Percentiles rank a stretch among this genome's conserved stretches.
phyloP scores from a whole-genome alignment of 139 green algal species.

The Picochlorum sp. region DNA sequence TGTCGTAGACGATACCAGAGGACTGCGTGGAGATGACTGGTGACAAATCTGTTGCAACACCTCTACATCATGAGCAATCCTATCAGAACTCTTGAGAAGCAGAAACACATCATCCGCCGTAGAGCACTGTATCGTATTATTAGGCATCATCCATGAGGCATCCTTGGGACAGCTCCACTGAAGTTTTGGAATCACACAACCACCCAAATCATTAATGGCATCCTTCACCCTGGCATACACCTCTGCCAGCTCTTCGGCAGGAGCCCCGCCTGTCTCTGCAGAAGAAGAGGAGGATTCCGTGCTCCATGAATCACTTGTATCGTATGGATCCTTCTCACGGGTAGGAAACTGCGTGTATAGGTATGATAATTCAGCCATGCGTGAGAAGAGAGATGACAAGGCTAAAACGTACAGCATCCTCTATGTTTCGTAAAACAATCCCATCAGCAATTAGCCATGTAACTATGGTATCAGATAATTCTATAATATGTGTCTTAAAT shows the following conservation, averaged over 20 bases:
- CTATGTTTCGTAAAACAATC: conserved; percentile 34
- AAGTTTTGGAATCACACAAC: conserved; percentile 76
- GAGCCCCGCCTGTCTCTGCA: neutral
- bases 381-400: neutral
- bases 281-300: neutral
- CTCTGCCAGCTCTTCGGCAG: conserved; percentile 13
- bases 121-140: conserved; percentile 43
- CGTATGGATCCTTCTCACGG: neutral
- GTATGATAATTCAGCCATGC: too few relatives aligned
- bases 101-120: conserved; percentile 74
- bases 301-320: too few relatives aligned
- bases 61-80: conserved; percentile 70
- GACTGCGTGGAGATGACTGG: neutral
- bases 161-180: conserved; percentile 89
- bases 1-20: too few relatives aligned
- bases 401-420: conserved; percentile 29
- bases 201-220: conserved; percentile 59
- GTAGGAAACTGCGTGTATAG: too few relatives aligned
- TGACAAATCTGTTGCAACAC: neutral
- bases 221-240: conserved; percentile 30
- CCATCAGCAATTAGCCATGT: conserved; percentile 58
- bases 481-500: conserved; percentile 31
- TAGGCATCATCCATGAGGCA: conserved; percentile 67
- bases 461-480: conserved; percentile 40
- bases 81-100: conserved; percentile 84